Base-by-base conservation (phyloP, 352 stramenopile species). In the Pythium dissotocum region DNA sequence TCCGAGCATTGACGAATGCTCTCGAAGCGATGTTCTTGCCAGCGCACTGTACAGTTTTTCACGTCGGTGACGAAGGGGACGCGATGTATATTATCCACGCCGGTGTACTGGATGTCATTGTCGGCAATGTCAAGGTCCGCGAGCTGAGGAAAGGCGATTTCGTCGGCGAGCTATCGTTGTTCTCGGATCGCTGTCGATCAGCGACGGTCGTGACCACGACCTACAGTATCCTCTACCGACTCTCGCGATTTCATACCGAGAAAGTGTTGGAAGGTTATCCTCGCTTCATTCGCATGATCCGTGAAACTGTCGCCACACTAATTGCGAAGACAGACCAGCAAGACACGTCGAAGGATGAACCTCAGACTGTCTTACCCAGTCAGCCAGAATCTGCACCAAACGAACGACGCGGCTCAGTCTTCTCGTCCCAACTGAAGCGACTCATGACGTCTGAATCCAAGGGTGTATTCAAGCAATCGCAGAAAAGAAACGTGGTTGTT, bases 151-250 rank as follows among this genome's bases (percentile, higher is more conserved):
- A 77, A 65, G 66, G 72, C 12, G 69, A 69, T 36, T 82, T 69
- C 61, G 76, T 77, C 24, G 73, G 61, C 14, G 77, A 77, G 42
- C 58, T 94, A 2, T 91, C 84, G 0, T 70, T 94, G 0, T 91
- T 94, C 33, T 91, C 84, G 0, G 79, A 79, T 16, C 76, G 82
- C 21, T 74, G 65, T 16, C 75, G 86, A 6, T 85, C 86, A 1
- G 86, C 86, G 8, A 82, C 83, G 0, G 80, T 93, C 12, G 63
- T 85, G n/a, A 89, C 85, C 0, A 81, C 72, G 0, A 93, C 85
- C 1, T 93, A 89, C 57, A 82, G 75, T 7, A 83, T 89, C 24
- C 73, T 93, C 0, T 93, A 91, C 72, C 81, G 81, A 60, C 71
- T 93, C 2, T 84, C 82, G 28, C 76, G 86, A 0, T 90, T 89